These are phyloP conservation scores for Phialophora chinensis DNA, from an alignment of 2,329 filamentous ascomycete genomes.

Conservation along the genomic window DNA sequence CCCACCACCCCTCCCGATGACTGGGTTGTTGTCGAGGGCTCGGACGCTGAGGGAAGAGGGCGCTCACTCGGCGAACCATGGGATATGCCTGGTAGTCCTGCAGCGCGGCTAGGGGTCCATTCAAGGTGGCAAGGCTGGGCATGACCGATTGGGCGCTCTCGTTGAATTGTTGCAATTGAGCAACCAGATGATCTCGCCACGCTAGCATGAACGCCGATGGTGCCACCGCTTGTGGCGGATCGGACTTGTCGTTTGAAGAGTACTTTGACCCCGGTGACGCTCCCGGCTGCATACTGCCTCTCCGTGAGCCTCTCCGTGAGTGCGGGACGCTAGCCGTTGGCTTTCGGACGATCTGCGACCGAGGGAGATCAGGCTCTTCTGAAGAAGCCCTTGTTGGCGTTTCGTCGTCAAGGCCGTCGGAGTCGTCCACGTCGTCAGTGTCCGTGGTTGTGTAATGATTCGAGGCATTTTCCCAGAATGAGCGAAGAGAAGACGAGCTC, in stretches of 20 bases:
- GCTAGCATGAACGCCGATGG: slow-evolving; percentile 70
- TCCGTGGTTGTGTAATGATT: slow-evolving; percentile 46
- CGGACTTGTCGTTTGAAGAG: slow-evolving; percentile 44
- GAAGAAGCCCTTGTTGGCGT: slow-evolving; percentile 21
- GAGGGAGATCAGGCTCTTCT: slow-evolving; percentile 19
- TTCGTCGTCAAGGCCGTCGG: slow-evolving; percentile 47
- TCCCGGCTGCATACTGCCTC: slow-evolving; percentile 33
- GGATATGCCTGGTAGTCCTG: slow-evolving; percentile 76
- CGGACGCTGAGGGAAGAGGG: slow-evolving; percentile 71
- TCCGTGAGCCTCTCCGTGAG: slow-evolving; percentile 35
- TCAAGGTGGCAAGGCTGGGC: slow-evolving; percentile 63
- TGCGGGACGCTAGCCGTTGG: slow-evolving; percentile 19
- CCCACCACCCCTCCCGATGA: slow-evolving; percentile 66
- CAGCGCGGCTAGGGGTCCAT: slow-evolving; percentile 64
- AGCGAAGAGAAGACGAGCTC: slow-evolving; percentile 70
- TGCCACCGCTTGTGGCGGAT: slow-evolving; percentile 15
- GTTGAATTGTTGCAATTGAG: slow-evolving; percentile 78
- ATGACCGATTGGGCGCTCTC: slow-evolving; percentile 71
- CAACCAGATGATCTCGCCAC: slow-evolving; percentile 73
- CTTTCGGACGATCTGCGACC: slow-evolving; percentile 1
- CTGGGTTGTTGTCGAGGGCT: slow-evolving; percentile 58
- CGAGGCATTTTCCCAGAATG: slow-evolving; percentile 67
- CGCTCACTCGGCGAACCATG: slow-evolving; percentile 74
- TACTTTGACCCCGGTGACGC: slow-evolving; percentile 40
- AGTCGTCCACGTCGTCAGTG: slow-evolving; percentile 52